Base-by-base conservation (phyloP, 352 stramenopile genomes). In the Blastocystis sp. region DNA sequence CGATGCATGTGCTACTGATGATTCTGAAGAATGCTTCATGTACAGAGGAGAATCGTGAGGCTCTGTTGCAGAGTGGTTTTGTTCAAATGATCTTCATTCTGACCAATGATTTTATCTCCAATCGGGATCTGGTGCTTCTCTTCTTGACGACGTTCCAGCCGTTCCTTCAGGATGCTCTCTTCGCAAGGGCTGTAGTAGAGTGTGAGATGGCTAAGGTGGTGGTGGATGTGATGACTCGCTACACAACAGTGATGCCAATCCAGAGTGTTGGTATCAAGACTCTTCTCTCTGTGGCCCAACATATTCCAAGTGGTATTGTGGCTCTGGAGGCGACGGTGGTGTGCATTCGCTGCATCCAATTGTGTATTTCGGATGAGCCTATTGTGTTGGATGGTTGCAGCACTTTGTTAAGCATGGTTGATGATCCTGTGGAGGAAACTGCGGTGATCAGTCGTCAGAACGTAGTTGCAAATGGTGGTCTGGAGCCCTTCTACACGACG, bases 321-420 rank as follows among this genome's bases (percentile, higher is more conserved):
- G 21, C 63, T 52, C 71, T 83, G 71, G 42, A 65, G 5, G 71
- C 71, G 0, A 83, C 71, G 27, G 71, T 66, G n/a, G 71, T 66
- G 21, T 83, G 71, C 71, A 66, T 83, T 42, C 71, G 71, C 46
- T 83, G 71, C 49, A 66, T 83, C 71, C 71, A 83, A 49, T 49
- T 83, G 71, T 83, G 71, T 37, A 83, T 83, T 27, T 83, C 71
- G 21, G 71, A 83, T 35, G 71, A 83, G 21, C 71, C 46, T 16
- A 83, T 83, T 42, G 71, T 83, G 71, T 56, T 83, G 71, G 71
- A 83, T 35, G 71, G 71, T 21, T 83, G 71, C 35, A 37, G 51
- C 49, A 83, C 71, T 7, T 42, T 83, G 49, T 56, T 65, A 3
- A 66, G 27, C 54, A 83, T 83, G 71, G 71, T 66, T 2, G 21